Base-by-base conservation (phyloP, 23 red algal species). In the Gracilaria gracilis region DNA sequence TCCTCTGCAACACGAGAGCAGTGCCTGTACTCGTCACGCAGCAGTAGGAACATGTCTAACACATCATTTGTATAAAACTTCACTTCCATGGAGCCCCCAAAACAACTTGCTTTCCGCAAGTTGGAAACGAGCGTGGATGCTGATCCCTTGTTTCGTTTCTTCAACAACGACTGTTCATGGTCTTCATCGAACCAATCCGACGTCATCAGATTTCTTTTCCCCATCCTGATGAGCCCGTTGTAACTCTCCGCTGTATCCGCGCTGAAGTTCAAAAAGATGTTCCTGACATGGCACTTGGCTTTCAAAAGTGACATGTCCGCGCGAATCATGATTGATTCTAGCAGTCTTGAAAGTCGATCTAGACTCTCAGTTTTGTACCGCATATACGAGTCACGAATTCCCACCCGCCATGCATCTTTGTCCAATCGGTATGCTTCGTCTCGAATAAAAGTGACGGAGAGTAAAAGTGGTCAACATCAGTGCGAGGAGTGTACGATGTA, bases 361-460 rank as follows among this genome's bases (percentile, higher is more conserved):
- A 95, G 37, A 64, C 57, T 58, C 15, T 85, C 61, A 13, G 72
- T 42, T 34, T 81, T 50, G 74, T 86, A 82, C 25, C 77, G 76
- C 72, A 83, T 65, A 42, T 90, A 86, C 20, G 96, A 93, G 9
- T 90, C 55, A 58, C 94, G 96, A n/a, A 98, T 90, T 33, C 79
- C 90, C 42, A 73, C 75, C 80, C 37, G 34, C 83, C 89, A 98
- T 49, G 86, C 92, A 47, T 84, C 51, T 29, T 74, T 86, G 24
- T 89, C 82, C 31, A 87, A 37, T 16, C 88, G 93, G 47, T 94
- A 95, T 62, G 85, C 75, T 19, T 91, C 86, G 16, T 95, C 91
- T 46, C 89, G 76, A 61, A 95, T 76, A 80, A 98, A 98, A 9
- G 61, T 80, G 13, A 96, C 32, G 96, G 74, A 27, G 94, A 92